Evolutionary conservation across 179 eudicot species (phyloP), one percentile per base, ranked within the genome.

Genomic region (Pouteria campechiana): DNA sequence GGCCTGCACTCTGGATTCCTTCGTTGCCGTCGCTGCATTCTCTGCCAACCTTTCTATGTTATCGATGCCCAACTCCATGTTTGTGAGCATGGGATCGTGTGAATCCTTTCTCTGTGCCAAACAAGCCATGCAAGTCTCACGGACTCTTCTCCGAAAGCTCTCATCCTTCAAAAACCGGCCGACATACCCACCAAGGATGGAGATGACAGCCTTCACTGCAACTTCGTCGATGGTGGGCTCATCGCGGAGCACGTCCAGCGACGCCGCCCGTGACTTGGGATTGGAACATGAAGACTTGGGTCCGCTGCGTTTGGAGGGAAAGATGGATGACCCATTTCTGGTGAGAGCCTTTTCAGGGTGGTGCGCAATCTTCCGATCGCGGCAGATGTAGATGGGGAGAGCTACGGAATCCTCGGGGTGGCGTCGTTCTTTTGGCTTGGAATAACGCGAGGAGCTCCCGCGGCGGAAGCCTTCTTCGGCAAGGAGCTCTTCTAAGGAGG

Each of bases 301-400:
- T 25, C 37, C 47, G 4, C 56, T 46, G 3, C 50, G 22, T 19
- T 34, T 39, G 0, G 64, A 44, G 3, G 64, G 52, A 41, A 14
- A 18, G 1, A 25, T 23, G 1, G 64, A 57, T 12, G 63, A 43
- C 23, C 50, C 59, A 25, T 30, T 67, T 40, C 44, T 37, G 1
- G 54, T 44, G 33, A 57, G 7, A 45, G 48, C 47, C 66, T 42
- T 48, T 2, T 37, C 19, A 2, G 40, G 4, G 39, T 41, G 34
- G 23, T 45, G 35, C 23, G 31, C 38, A 4, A 63, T 61, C 22
- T 42, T 66, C 14, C 51, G 53, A 36, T 65, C 61, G 25, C 52
- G 73, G 64, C 80, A 74, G 32, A 74, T 65, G 52, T 37, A 69
- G 7, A 74, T 61, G 3, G 80, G 75, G 57, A 74, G 29, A 0